These are phyloP conservation scores for Zizania palustris DNA, from an alignment of 202 grass and related monocot genomes.

Conservation along the genomic window DNA sequence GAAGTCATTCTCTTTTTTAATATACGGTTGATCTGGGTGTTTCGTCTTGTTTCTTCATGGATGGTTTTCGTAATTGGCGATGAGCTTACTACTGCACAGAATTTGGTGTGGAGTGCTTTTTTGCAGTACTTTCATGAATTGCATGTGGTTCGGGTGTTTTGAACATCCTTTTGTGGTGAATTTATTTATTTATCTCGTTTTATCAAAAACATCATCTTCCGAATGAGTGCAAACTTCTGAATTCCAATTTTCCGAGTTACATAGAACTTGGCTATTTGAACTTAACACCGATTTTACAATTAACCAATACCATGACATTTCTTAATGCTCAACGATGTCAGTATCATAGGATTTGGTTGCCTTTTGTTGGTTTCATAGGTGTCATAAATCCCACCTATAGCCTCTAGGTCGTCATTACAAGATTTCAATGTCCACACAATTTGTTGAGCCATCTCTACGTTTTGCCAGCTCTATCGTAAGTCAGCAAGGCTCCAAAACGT, in stretches of 20 bases:
- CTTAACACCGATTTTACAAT: background rate
- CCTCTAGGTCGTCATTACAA: background rate
- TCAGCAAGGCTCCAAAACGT: background rate
- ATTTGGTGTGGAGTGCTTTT: background rate
- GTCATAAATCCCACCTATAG: background rate
- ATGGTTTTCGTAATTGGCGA: constrained; percentile 34
- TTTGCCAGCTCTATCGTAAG: background rate
- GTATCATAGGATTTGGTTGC: background rate
- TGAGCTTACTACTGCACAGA: constrained; percentile 6
- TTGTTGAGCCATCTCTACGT: background rate
- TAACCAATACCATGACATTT: background rate
- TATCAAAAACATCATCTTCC: background rate
- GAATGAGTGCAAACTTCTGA: background rate
- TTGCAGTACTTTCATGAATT: constrained; percentile 6
- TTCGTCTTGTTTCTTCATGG: constrained; percentile 24
- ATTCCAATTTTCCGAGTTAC: background rate
- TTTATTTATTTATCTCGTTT: constrained; percentile 17
- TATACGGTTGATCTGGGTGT: constrained; percentile 31
- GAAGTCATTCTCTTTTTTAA: background rate
- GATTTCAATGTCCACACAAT: background rate
- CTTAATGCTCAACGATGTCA: background rate
- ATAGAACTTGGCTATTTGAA: background rate
- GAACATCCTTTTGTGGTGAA: background rate
- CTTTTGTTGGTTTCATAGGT: constrained; percentile 10
- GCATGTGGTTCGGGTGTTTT: constrained; percentile 19